phyloP scores from a whole-genome alignment of 805 yeast genomes.

The Pichia cabralensis region DNA sequence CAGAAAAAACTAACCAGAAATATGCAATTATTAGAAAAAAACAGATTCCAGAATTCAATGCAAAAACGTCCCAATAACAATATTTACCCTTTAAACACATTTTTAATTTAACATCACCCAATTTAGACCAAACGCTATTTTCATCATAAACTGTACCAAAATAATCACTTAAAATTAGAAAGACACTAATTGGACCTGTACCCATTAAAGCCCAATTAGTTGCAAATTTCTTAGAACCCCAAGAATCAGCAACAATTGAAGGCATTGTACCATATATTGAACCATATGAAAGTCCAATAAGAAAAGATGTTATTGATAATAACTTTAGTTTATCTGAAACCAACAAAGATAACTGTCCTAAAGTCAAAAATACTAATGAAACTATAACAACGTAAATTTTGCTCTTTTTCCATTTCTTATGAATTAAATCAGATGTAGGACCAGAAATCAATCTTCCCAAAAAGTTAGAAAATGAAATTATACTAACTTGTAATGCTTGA shows the following conservation, averaged over 20 bases:
- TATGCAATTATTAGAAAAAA: slow-evolving; percentile 17
- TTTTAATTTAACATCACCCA: slow-evolving; percentile 19
- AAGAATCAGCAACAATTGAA: slow-evolving; percentile 61
- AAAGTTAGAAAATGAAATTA: slow-evolving; percentile 55
- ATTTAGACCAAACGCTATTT: slow-evolving; percentile 30
- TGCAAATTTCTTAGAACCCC: slow-evolving; percentile 58
- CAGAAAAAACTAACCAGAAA: background rate
- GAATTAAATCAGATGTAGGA: slow-evolving; percentile 50
- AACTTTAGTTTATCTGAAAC: slow-evolving; percentile 31
- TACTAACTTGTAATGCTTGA: slow-evolving; percentile 65
- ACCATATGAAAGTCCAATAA: slow-evolving; percentile 62
- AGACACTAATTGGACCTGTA: slow-evolving; percentile 54
- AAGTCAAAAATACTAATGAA: slow-evolving; percentile 29
- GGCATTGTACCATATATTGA: slow-evolving; percentile 67
- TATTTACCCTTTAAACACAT: slow-evolving; percentile 33
- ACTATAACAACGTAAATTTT: slow-evolving; percentile 54
- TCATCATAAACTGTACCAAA: slow-evolving; percentile 47
- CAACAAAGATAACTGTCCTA: slow-evolving; percentile 29
- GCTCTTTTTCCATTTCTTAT: slow-evolving; percentile 41
- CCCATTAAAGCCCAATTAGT: slow-evolving; percentile 71
- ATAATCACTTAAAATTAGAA: slow-evolving; percentile 42
- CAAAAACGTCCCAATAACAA: slow-evolving; percentile 43
- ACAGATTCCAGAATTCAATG: slow-evolving; percentile 29
- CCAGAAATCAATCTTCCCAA: slow-evolving; percentile 59
- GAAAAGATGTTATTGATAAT: slow-evolving; percentile 39